Evolutionary conservation across 768 basidiomycete genomes (phyloP).

Genomic region (Pleurotus platypus): DNA sequence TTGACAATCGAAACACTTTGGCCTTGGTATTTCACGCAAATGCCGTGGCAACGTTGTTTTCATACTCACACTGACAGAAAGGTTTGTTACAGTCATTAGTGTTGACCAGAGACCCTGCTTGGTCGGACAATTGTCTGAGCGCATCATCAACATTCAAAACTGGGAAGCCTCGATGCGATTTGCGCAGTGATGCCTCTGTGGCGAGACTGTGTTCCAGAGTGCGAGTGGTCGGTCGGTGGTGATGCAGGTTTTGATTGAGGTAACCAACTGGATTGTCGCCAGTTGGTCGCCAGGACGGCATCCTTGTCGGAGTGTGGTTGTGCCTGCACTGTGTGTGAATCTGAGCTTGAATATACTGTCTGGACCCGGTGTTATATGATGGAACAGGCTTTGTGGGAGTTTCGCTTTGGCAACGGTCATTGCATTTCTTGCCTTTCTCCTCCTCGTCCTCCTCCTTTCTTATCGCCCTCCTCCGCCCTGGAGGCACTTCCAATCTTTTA

Average conservation of each 20-base stretch:
- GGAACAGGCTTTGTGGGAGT: constrained; percentile 5
- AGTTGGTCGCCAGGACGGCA: not conserved
- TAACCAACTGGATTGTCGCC: not conserved
- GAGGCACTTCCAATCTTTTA: constrained; percentile 46
- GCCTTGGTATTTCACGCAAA: too few species aligned
- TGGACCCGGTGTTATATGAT: not conserved
- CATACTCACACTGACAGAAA: too few species aligned
- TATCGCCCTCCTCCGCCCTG: constrained; percentile 30
- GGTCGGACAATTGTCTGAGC: too few species aligned
- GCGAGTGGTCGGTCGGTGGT: constrained; percentile 5
- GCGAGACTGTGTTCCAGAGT: not conserved
- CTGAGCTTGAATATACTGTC: not conserved
- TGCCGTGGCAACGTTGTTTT: too few species aligned
- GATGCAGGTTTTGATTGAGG: constrained; percentile 4
- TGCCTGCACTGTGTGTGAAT: not conserved
- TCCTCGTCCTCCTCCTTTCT: constrained; percentile 19
- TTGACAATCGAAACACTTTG: not conserved
- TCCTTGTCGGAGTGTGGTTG: not conserved
- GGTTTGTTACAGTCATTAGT: too few species aligned
- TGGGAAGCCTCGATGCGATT: too few species aligned
- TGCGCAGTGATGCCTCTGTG: too few species aligned
- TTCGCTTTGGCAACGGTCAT: constrained; percentile 7
- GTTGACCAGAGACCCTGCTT: too few species aligned
- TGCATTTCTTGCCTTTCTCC: constrained; percentile 14
- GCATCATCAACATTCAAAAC: too few species aligned